phyloP scores from a whole-genome alignment of 768 basidiomycete genomes.

The Lactarius akahatsu region DNA sequence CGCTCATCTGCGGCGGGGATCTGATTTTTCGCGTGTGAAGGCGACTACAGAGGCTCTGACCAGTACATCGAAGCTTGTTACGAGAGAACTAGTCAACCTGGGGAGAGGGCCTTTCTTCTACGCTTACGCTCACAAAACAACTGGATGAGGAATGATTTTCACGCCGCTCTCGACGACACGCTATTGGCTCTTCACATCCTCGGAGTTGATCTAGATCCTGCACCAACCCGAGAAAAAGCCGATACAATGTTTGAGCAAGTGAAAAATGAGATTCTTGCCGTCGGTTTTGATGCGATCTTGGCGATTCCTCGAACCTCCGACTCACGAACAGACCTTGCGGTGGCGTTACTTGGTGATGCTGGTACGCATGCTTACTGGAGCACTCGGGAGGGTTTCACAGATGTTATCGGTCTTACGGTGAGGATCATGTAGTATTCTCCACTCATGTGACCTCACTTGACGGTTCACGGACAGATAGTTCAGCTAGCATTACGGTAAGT shows the following conservation, averaged over 20 bases:
- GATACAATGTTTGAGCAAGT: slow-evolving; percentile 68
- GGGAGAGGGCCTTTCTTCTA: slow-evolving; percentile 56
- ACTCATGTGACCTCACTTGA: slow-evolving; percentile 1
- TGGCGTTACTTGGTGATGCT: slow-evolving; percentile 66
- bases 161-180: slow-evolving; percentile 57
- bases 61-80: slow-evolving; percentile 55
- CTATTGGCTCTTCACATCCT: slow-evolving; percentile 58
- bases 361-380: slow-evolving; percentile 75
- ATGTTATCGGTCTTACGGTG: slow-evolving; percentile 67
- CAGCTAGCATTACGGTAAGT: slow-evolving; percentile 59
- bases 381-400: slow-evolving; percentile 52
- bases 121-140: slow-evolving; percentile 63
- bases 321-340: slow-evolving; percentile 57
- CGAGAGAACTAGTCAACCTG: slow-evolving; percentile 45
- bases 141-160: slow-evolving; percentile 57
- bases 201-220: slow-evolving; percentile 57
- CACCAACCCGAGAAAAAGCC: slow-evolving; percentile 53
- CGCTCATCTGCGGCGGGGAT: background rate
- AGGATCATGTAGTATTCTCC: background rate
- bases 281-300: slow-evolving; percentile 68
- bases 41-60: slow-evolving; percentile 55
- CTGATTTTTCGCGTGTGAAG: slow-evolving; percentile 35
- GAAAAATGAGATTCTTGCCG: slow-evolving; percentile 66
- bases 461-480: slow-evolving; percentile 47
- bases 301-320: slow-evolving; percentile 62